Evolutionary conservation across 2,329 filamentous ascomycete species (phyloP).

Genomic region (Alternaria dauci): DNA sequence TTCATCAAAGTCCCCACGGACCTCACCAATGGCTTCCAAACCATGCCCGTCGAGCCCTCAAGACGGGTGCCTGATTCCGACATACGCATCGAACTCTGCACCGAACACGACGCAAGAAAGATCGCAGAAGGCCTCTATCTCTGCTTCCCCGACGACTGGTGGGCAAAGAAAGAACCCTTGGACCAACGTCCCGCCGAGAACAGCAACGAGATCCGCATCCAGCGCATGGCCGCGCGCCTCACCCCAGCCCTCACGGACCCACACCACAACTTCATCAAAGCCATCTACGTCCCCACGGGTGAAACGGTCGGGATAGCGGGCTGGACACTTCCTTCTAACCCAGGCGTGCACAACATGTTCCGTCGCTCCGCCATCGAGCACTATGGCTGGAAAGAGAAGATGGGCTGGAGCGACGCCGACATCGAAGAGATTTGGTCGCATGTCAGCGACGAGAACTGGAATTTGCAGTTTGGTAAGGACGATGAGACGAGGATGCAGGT

Average conservation of each 20-base stretch:
- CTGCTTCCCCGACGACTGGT: slow-evolving; percentile 32
- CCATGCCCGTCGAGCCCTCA: slow-evolving; percentile 29
- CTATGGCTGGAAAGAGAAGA: slow-evolving; percentile 32
- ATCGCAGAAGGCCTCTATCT: slow-evolving; percentile 42
- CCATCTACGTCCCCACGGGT: slow-evolving; percentile 27
- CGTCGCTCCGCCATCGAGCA: slow-evolving; percentile 26
- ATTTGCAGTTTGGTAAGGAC: slow-evolving; percentile 20
- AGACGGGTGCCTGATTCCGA: slow-evolving; percentile 29
- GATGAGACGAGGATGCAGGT: slow-evolving; percentile 29
- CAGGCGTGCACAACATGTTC: slow-evolving; percentile 30
- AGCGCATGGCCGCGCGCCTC: slow-evolving; percentile 34
- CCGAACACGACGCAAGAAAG: slow-evolving; percentile 23
- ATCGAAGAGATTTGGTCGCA: slow-evolving; percentile 38
- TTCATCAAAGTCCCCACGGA: slow-evolving; percentile 27
- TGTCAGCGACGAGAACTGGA: slow-evolving; percentile 31
- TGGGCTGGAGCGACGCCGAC: slow-evolving; percentile 35
- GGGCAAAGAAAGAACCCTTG: slow-evolving; percentile 33
- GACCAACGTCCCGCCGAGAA: slow-evolving; percentile 20
- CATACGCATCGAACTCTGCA: slow-evolving; percentile 28
- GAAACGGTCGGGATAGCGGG: slow-evolving; percentile 39
- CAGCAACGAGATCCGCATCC: slow-evolving; percentile 14
- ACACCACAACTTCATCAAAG: slow-evolving; percentile 39
- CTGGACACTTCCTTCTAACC: slow-evolving; percentile 33
- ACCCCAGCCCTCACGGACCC: slow-evolving; percentile 26
- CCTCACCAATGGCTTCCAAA: slow-evolving; percentile 18